Evolutionary conservation across 1,284 basidiomycete species (phyloP).

Genomic region (Leccinum ponderosum): DNA sequence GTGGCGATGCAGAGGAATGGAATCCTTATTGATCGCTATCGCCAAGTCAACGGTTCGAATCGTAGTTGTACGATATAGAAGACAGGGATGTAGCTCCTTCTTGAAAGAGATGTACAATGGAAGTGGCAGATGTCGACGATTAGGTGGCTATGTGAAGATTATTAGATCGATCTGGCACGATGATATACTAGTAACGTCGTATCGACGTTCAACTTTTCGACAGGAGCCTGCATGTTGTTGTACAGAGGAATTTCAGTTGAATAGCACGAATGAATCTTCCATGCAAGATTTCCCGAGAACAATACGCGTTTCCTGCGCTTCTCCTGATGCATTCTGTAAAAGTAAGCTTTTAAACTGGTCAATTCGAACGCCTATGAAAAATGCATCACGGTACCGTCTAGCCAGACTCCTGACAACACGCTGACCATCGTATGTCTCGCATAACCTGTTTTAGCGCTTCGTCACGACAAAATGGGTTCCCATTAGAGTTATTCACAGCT

Average conservation of each 20-base stretch:
- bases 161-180: background rate
- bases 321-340: background rate
- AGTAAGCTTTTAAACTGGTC: background rate
- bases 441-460: background rate
- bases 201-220: background rate
- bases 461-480: background rate
- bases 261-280: background rate
- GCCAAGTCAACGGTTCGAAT: background rate
- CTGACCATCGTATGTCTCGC: background rate
- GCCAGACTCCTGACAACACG: background rate
- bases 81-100: background rate
- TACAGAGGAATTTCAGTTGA: background rate
- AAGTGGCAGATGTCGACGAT: background rate
- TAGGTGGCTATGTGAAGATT: background rate
- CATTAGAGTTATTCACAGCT: background rate
- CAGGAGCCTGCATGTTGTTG: background rate
- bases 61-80: background rate
- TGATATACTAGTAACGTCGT: background rate
- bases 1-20: background rate
- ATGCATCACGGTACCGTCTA: background rate
- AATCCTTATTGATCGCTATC: background rate
- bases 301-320: background rate
- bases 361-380: background rate
- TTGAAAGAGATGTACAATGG: background rate
- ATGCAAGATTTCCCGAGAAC: background rate